Conservation (phyloP, 768 basidiomycete species). For the Mycena galopus region DNA sequence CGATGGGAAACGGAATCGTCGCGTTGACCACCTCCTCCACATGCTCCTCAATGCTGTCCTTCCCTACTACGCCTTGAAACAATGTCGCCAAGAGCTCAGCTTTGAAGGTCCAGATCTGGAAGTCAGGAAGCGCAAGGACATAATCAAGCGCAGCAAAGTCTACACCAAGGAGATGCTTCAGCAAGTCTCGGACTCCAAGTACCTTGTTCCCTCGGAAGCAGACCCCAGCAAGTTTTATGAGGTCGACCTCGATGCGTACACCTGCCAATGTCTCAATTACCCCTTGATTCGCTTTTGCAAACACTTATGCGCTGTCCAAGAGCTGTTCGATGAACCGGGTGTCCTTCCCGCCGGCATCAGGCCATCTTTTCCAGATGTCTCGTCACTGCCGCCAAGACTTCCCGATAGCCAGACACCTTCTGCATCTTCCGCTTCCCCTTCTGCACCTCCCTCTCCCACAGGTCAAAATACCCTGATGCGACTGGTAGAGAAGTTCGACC, state of each 20-base stretch:
- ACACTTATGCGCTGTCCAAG: slow-evolving; percentile 36
- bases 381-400: neutral
- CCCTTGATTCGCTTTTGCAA: slow-evolving; percentile 39
- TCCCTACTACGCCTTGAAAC: slow-evolving; percentile 31
- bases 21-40: slow-evolving; percentile 39
- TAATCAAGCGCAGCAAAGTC: neutral
- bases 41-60: slow-evolving; percentile 35
- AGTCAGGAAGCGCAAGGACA: slow-evolving; percentile 24
- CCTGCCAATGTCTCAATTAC: slow-evolving; percentile 27
- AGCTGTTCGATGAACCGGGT: slow-evolving; percentile 11
- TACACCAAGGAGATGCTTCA: slow-evolving; percentile 23
- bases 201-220: slow-evolving; percentile 20
- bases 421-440: neutral
- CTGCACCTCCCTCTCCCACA: neutral
- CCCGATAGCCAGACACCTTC: neutral
- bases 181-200: neutral
- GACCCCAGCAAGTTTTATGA: slow-evolving; percentile 9
- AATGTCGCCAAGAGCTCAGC: no score
- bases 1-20: slow-evolving; percentile 37
- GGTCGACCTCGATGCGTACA: slow-evolving; percentile 33
- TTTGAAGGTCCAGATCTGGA: slow-evolving; percentile 33
- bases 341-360: neutral
- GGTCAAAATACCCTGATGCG: neutral
- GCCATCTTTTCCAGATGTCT: neutral
- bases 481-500: slow-evolving; percentile 6